Evolutionary conservation across 139 green algal genomes (phyloP).

Genomic region (Micractinium conductrix): DNA sequence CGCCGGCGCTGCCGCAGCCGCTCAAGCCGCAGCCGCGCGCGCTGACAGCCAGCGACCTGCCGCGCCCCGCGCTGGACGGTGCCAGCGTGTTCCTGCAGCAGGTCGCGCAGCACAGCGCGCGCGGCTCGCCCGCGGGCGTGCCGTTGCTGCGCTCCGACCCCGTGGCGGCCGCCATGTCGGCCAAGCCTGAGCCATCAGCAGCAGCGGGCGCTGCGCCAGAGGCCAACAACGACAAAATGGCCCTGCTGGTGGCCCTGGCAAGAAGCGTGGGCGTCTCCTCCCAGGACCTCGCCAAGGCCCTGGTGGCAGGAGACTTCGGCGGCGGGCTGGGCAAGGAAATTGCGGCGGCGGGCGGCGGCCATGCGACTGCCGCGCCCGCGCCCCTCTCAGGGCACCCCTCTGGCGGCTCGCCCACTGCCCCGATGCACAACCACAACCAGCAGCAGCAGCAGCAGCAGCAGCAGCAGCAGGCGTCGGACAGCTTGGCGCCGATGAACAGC

Average conservation of each 20-base stretch:
- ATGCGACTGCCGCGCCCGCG: neutral
- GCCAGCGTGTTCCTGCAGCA: conserved; percentile 29
- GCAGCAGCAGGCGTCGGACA: neutral
- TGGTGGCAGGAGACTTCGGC: too few relatives aligned
- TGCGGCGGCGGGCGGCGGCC: too few relatives aligned
- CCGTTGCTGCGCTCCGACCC: conserved; percentile 7
- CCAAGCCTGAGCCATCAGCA: neutral
- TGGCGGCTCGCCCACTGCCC: too few relatives aligned
- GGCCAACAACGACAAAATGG: neutral
- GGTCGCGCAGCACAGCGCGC: neutral
- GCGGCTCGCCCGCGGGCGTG: neutral
- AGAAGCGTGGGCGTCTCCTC: neutral
- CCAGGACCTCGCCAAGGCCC: neutral
- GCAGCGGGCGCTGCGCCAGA: too few relatives aligned
- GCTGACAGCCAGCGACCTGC: neutral
- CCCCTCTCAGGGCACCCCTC: too few relatives aligned
- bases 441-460: neutral
- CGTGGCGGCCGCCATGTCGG: neutral
- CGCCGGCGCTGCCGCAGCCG: neutral
- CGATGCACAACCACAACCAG: neutral
- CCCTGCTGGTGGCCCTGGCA: conserved; percentile 18
- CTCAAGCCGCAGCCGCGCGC: neutral
- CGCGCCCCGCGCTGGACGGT: neutral
- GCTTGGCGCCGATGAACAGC: too few relatives aligned
- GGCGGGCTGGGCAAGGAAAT: neutral